Conservation (phyloP, 2,329 filamentous ascomycete genomes). For the Arthrobotrys iridis region DNA sequence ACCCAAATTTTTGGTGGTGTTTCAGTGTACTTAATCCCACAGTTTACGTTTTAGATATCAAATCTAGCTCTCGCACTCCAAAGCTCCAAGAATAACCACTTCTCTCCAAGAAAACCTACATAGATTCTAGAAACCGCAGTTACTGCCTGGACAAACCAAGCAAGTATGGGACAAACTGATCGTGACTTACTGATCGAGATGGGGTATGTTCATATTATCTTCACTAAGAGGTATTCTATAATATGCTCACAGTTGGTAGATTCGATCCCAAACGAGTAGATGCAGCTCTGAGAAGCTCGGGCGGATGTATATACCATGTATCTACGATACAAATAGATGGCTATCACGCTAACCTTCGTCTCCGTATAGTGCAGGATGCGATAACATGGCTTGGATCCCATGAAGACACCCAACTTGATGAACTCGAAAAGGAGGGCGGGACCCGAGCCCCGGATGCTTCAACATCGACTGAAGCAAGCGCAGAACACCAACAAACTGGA, state of each 20-base stretch:
- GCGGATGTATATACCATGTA: slow-evolving; percentile 71
- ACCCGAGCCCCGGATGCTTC: background rate
- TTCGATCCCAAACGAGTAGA: slow-evolving; percentile 85
- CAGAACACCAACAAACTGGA: slow-evolving; percentile 67
- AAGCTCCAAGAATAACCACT: no score
- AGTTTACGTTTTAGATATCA: no score
- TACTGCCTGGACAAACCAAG: no score
- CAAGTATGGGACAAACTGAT: slow-evolving; percentile 69
- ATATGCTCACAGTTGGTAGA: slow-evolving; percentile 39
- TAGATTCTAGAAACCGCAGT: slow-evolving; percentile 4
- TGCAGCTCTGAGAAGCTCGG: slow-evolving; percentile 83
- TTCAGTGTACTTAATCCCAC: no score
- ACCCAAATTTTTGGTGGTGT: no score
- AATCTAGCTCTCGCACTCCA: no score
- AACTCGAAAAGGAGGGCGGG: slow-evolving; percentile 68
- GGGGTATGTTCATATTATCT: slow-evolving; percentile 62
- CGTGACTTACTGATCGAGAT: slow-evolving; percentile 73
- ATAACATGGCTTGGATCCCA: slow-evolving; percentile 95
- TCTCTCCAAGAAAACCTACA: no score
- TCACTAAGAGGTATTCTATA: background rate
- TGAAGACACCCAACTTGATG: slow-evolving; percentile 84
- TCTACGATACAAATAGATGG: slow-evolving; percentile 19
- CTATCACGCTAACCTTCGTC: background rate
- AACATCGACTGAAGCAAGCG: slow-evolving; percentile 61
- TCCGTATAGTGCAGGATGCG: slow-evolving; percentile 77